phyloP scores from a whole-genome alignment of 2,329 filamentous ascomycete species.

The Zymoseptoria pseudotritici region DNA sequence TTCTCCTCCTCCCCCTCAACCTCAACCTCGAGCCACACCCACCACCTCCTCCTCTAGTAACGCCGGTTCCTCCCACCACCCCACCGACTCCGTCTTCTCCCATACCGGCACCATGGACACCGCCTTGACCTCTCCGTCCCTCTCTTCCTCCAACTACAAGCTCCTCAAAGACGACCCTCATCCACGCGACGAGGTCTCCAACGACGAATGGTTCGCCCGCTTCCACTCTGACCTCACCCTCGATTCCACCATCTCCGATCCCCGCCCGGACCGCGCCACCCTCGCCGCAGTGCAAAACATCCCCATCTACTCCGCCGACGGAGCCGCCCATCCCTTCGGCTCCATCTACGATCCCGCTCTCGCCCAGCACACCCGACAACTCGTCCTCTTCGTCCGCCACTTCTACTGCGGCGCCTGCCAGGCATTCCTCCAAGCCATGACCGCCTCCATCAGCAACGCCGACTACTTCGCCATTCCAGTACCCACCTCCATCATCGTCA shows the following conservation, averaged over 20 bases:
- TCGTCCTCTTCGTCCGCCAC: conserved; percentile 36
- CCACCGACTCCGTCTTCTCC: conserved; percentile 12
- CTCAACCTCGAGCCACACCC: conserved; percentile 6
- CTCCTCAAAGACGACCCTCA: not conserved
- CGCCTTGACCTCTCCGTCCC: conserved; percentile 8
- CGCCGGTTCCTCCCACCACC: conserved; percentile 4
- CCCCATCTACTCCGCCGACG: conserved; percentile 53
- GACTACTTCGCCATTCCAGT: conserved; percentile 31
- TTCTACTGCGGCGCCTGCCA: conserved; percentile 38
- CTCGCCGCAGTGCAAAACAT: conserved; percentile 28
- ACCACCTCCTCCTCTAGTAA: conserved; percentile 7
- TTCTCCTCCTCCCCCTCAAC: conserved; percentile 8
- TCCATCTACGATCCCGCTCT: conserved; percentile 51
- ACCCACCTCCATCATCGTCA: conserved; percentile 32
- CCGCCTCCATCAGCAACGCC: conserved; percentile 27
- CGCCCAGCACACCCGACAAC: conserved; percentile 30
- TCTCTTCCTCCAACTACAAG: not conserved
- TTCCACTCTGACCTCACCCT: conserved; percentile 27
- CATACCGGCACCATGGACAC: conserved; percentile 12
- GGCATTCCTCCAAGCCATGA: conserved; percentile 31
- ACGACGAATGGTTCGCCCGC: conserved; percentile 30
- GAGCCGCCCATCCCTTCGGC: conserved; percentile 54
- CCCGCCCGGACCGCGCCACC: conserved; percentile 27
- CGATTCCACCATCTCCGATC: conserved; percentile 22
- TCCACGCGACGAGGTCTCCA: not conserved